phyloP scores from a whole-genome alignment of 2,329 filamentous ascomycete species.

The Penicillium griseofulvum region DNA sequence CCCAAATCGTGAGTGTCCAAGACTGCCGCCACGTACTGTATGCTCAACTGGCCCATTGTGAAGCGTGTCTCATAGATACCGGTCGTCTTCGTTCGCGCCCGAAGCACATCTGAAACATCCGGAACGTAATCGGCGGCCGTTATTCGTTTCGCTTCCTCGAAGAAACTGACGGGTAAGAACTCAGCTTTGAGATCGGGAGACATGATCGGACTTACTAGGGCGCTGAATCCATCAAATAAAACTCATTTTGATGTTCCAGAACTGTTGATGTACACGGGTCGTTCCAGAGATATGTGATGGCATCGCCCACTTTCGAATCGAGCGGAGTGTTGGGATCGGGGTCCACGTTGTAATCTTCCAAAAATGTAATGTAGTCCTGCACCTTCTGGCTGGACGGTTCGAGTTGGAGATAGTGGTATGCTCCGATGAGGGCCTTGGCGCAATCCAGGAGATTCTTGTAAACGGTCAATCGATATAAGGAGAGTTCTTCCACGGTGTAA shows the following conservation, averaged over 20 bases:
- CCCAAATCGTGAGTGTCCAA: not conserved
- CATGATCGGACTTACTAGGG: constrained; percentile 71
- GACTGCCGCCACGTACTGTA: constrained; percentile 70
- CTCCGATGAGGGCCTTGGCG: constrained; percentile 85
- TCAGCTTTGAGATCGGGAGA: not conserved
- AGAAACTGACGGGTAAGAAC: constrained; percentile 66
- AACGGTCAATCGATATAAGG: constrained; percentile 90
- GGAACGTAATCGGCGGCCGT: constrained; percentile 81
- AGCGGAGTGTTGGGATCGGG: constrained; percentile 84
- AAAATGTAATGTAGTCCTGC: constrained; percentile 71
- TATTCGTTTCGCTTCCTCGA: constrained; percentile 87
- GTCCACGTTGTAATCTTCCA: constrained; percentile 85
- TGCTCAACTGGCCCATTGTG: constrained; percentile 96
- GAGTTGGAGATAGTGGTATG: constrained; percentile 89
- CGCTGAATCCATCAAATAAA: constrained; percentile 98
- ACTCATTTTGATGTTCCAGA: constrained; percentile 93
- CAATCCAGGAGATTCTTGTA: constrained; percentile 99
- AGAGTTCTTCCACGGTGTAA: constrained; percentile 89
- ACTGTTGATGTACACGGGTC: constrained; percentile 79
- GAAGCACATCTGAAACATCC: constrained; percentile 88
- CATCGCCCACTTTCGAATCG: constrained; percentile 75
- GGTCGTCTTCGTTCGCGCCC: constrained; percentile 95
- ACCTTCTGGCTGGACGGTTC: constrained; percentile 71
- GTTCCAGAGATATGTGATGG: constrained; percentile 83
- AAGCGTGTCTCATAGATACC: constrained; percentile 99